Conservation (phyloP, 371 early-diverging fungal species). For the Mucor irregularis region DNA sequence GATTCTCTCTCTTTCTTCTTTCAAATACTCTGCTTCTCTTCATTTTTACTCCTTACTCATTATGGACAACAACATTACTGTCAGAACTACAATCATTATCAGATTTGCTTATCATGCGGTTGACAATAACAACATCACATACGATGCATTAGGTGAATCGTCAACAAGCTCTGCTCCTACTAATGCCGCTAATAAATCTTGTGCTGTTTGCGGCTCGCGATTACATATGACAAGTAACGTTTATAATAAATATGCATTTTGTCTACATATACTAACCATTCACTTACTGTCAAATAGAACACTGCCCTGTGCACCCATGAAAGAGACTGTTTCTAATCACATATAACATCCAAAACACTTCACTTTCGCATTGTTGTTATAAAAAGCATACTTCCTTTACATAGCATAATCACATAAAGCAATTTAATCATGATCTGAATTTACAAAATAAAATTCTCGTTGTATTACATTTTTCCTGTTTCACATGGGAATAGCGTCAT, state of each 20-base stretch:
- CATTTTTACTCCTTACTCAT: conserved; percentile 1
- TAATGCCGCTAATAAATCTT: conserved; percentile 1
- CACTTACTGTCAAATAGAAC: conserved; percentile 19
- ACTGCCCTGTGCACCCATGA: conserved; percentile 40
- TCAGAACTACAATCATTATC: conserved; percentile 3
- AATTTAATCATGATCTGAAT: neutral
- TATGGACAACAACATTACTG: neutral
- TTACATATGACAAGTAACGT: conserved; percentile 39
- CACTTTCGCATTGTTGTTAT: neutral
- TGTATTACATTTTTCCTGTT: too few relatives aligned
- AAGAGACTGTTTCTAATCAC: too few relatives aligned
- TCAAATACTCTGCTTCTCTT: neutral
- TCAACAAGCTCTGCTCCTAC: neutral
- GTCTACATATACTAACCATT: neutral
- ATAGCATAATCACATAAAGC: neutral
- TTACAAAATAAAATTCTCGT: too few relatives aligned
- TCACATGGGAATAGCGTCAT: too few relatives aligned
- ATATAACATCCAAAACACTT: neutral
- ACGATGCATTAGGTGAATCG: neutral
- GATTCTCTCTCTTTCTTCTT: too few relatives aligned
- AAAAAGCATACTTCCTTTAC: neutral
- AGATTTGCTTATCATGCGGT: conserved; percentile 1
- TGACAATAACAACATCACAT: too few relatives aligned
- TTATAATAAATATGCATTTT: neutral
- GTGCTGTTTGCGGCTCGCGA: conserved; percentile 39